These are phyloP conservation scores for Lagenaria siceraria DNA, from an alignment of 306 rosid genomes.

Conservation along the genomic window DNA sequence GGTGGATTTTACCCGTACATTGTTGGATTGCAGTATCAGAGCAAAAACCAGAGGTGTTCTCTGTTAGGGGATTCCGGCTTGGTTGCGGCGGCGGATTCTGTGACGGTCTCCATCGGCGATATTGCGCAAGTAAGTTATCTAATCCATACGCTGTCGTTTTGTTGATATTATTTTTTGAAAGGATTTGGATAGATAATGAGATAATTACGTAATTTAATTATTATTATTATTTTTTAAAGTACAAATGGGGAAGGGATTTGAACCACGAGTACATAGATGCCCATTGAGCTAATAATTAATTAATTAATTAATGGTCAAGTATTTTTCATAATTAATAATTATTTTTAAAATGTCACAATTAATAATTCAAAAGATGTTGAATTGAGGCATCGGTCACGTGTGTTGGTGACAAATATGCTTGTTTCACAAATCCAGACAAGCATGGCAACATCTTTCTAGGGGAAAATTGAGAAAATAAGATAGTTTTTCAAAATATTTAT, in stretches of 20 bases:
- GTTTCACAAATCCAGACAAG: neutral
- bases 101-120: slow-evolving; percentile 68
- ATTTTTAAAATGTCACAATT: too few species aligned
- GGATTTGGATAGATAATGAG: too few species aligned
- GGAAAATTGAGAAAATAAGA: too few species aligned
- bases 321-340: neutral
- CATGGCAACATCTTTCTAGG: neutral
- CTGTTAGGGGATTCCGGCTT: slow-evolving; percentile 68
- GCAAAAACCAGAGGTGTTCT: slow-evolving; percentile 37
- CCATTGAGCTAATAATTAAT: too few species aligned
- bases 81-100: slow-evolving; percentile 61
- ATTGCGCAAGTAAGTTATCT: slow-evolving; percentile 51
- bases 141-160: neutral
- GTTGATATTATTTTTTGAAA: too few species aligned
- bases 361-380: neutral
- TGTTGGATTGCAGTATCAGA: slow-evolving; percentile 60
- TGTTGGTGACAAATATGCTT: neutral
- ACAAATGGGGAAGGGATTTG: too few species aligned
- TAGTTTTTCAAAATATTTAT: too few species aligned
- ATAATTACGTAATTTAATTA: too few species aligned
- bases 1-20: slow-evolving; percentile 65
- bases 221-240: too few species aligned
- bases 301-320: neutral
- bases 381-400: neutral
- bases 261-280: too few species aligned